A percentile compares a stretch with the other conserved stretches of the same genome.
Evolutionary conservation across 331 rosid species (phyloP).

Genomic region (Telfairia occidentalis): DNA sequence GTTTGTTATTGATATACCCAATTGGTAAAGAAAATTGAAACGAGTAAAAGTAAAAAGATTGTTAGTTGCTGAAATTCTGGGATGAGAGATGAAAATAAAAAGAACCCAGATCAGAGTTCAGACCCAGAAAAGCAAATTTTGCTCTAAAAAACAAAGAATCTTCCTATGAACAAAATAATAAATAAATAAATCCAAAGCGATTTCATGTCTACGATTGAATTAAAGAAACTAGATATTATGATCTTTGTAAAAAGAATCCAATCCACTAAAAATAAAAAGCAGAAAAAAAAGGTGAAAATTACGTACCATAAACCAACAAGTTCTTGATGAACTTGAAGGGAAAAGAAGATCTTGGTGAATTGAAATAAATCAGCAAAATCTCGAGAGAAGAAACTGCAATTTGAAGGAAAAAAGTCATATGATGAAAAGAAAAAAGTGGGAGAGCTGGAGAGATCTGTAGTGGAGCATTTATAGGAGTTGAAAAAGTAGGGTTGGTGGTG

Average conservation of each 20-base stretch:
- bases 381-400: background rate
- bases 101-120: background rate
- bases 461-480: background rate
- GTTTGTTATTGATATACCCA: background rate
- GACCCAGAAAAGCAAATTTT: background rate
- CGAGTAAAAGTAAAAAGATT: background rate
- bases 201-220: background rate
- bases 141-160: background rate
- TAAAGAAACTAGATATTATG: background rate
- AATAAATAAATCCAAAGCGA: background rate
- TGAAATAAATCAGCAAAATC: background rate
- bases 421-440: background rate
- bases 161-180: background rate
- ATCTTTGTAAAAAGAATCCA: background rate
- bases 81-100: background rate
- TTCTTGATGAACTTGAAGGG: background rate
- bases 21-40: background rate
- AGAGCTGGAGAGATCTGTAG: background rate
- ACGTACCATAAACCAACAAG: background rate
- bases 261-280: background rate
- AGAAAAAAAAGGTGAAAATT: background rate
- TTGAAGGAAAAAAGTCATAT: background rate
- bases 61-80: background rate
- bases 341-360: too few relatives aligned
- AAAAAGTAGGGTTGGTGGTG: conserved; percentile 7